A percentile compares a stretch with the other conserved stretches of the same genome.
Conservation (phyloP, 768 basidiomycete species). For the Xerocomellus chrysenteron region DNA sequence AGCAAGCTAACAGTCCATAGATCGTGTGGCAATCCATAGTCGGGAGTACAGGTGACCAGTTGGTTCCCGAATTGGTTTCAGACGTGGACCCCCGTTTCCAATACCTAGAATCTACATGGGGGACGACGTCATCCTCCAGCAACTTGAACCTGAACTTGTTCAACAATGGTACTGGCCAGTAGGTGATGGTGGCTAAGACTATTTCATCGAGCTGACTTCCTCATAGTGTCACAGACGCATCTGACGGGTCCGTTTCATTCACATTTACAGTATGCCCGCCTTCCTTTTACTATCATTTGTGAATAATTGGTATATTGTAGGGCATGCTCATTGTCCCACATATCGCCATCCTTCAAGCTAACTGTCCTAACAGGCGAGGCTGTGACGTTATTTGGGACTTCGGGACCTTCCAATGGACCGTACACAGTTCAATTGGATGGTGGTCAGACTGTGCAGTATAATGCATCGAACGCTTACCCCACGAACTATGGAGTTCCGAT, state of each 20-base stretch:
- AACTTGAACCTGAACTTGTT: conserved; percentile 39
- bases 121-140: conserved; percentile 27
- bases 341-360: not conserved
- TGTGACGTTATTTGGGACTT: conserved; percentile 46
- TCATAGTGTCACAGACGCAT: conserved; percentile 34
- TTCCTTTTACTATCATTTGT: not conserved
- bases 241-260: conserved; percentile 34
- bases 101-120: conserved; percentile 39
- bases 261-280: conserved; percentile 38
- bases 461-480: conserved; percentile 14
- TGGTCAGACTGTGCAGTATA: conserved; percentile 16
- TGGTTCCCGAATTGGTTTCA: conserved; percentile 24
- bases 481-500: conserved; percentile 29
- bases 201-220: conserved; percentile 1
- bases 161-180: conserved; percentile 44
- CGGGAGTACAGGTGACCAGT: conserved; percentile 11
- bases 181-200: conserved; percentile 4
- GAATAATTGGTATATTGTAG: conserved; percentile 12
- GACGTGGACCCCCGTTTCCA: conserved; percentile 39
- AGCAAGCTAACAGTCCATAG: conserved; percentile 5
- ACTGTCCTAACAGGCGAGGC: conserved; percentile 37
- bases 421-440: conserved; percentile 39
- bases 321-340: conserved; percentile 14
- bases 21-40: conserved; percentile 31
- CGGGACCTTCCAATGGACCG: conserved; percentile 34